phyloP scores from a whole-genome alignment of 2,329 filamentous ascomycete species.

The Hymenoscyphus fraxineus region DNA sequence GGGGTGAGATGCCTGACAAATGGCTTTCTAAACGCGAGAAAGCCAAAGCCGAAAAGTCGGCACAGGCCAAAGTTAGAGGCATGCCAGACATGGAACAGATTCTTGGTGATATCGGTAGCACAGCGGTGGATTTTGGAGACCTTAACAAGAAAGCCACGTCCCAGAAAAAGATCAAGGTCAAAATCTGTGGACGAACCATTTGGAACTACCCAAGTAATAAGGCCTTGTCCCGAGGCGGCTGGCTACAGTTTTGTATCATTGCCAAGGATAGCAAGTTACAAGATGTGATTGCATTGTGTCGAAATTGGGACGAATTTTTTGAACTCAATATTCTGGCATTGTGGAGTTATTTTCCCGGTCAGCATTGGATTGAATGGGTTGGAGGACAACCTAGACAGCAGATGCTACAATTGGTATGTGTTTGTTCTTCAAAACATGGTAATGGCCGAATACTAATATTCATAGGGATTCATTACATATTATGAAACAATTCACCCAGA shows the following conservation, averaged over 20 bases:
- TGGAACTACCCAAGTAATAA: conserved; percentile 49
- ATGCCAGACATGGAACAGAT: neutral
- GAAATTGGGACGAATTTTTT: conserved; percentile 49
- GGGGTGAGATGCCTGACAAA: conserved; percentile 26
- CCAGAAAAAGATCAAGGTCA: conserved; percentile 41
- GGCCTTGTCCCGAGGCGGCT: conserved; percentile 45
- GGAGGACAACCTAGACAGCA: conserved; percentile 39
- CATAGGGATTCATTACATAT: conserved; percentile 28
- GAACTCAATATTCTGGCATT: conserved; percentile 44
- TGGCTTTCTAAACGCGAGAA: conserved; percentile 26
- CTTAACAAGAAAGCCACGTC: conserved; percentile 36
- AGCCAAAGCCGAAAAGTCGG: conserved; percentile 25
- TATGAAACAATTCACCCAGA: conserved; percentile 22
- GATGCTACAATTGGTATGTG: conserved; percentile 37
- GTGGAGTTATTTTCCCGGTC: conserved; percentile 45
- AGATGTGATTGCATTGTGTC: conserved; percentile 44
- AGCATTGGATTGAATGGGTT: conserved; percentile 43
- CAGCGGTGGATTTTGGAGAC: conserved; percentile 34
- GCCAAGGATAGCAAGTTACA: conserved; percentile 45
- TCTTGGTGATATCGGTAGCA: conserved; percentile 20
- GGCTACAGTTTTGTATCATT: conserved; percentile 49
- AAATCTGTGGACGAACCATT: conserved; percentile 46
- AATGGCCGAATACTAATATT: neutral
- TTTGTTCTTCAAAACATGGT: neutral
- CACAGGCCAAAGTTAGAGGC: conserved; percentile 26